Evolutionary conservation across 228 moss, liverwort and hornwort species (phyloP).

Genomic region (Sphagnum fallax): DNA sequence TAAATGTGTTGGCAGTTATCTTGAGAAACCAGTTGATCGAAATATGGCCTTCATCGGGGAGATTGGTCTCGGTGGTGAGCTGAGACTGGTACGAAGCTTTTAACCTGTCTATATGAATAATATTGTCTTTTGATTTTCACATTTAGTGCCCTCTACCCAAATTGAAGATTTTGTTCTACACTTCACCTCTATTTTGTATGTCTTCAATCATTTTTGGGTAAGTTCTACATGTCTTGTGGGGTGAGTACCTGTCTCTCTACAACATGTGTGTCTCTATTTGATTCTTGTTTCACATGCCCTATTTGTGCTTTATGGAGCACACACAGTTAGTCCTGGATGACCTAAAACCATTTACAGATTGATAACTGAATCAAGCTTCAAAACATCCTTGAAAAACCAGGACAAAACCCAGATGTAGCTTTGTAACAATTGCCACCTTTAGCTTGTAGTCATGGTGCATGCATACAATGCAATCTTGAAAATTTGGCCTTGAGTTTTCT

Average conservation of each 20-base stretch:
- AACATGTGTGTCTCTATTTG: constrained; percentile 4
- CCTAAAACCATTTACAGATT: no score
- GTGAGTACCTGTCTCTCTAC: not conserved
- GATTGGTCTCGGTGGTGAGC: constrained; percentile 94
- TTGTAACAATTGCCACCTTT: no score
- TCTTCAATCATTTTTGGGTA: no score
- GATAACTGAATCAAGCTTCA: no score
- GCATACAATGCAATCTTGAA: no score
- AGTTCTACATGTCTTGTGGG: no score
- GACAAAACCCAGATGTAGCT: no score
- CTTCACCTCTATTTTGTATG: not conserved
- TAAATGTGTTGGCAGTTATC: constrained; percentile 32
- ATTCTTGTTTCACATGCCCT: not conserved
- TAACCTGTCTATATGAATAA: not conserved
- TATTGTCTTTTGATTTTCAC: not conserved
- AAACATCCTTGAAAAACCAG: no score
- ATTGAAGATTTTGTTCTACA: not conserved
- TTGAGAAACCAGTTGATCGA: constrained; percentile 87
- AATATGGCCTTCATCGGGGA: constrained; percentile 95
- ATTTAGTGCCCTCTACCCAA: not conserved
- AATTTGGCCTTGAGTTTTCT: no score
- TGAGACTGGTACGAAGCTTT: constrained; percentile 56
- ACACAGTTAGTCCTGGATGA: no score
- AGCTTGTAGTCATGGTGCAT: no score
- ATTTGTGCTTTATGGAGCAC: no score